Conservation (phyloP, 2,329 filamentous ascomycete species). For the Colletotrichum noveboracense region DNA sequence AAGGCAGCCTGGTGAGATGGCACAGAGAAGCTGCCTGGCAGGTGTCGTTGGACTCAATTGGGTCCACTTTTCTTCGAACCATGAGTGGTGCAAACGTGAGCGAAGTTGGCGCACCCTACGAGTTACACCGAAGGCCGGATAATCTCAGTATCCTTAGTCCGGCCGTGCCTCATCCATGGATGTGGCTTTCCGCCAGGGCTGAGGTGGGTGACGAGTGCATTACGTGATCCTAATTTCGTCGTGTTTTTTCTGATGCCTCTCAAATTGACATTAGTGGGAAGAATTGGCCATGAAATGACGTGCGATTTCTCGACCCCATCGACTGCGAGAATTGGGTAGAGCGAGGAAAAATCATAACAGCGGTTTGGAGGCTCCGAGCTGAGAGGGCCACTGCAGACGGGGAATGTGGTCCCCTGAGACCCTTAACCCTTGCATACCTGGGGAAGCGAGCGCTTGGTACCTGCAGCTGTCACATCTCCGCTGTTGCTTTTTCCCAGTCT, state of each 20-base stretch:
- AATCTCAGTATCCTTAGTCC: background rate
- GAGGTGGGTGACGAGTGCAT: background rate
- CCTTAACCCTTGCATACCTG: background rate
- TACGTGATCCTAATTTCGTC: background rate
- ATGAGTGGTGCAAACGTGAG: background rate
- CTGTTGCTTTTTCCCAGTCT: background rate
- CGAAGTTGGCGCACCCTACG: background rate
- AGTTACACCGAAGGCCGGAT: background rate
- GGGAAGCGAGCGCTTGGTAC: constrained; percentile 10
- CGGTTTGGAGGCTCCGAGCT: background rate
- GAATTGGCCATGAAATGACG: background rate
- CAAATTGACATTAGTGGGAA: background rate
- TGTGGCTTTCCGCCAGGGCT: background rate
- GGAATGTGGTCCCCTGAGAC: background rate
- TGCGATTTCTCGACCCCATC: background rate
- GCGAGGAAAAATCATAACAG: background rate
- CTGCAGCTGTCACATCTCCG: constrained; percentile 6
- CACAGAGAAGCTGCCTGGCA: background rate
- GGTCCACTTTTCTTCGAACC: background rate
- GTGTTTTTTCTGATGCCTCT: background rate
- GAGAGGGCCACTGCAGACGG: background rate
- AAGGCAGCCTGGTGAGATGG: background rate
- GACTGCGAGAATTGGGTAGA: background rate
- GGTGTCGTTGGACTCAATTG: background rate
- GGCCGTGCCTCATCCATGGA: background rate